Conservation (phyloP, 306 rosid species). For the Cucumis hystrix region DNA sequence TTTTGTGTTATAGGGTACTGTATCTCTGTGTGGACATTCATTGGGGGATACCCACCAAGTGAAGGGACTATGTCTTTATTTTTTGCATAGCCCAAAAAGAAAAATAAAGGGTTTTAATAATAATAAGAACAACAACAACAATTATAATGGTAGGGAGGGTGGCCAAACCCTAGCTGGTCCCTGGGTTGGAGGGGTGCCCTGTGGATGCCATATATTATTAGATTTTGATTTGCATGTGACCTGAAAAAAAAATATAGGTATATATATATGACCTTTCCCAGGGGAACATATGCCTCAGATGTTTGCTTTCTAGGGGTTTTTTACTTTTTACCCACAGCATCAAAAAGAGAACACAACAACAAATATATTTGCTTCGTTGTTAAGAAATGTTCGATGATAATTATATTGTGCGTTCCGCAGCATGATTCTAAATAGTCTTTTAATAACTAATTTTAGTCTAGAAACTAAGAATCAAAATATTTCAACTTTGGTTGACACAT, state of each 20-base stretch:
- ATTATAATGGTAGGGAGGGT: neutral
- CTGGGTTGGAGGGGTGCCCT: neutral
- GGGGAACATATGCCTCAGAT: constrained; percentile 9
- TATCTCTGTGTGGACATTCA: neutral
- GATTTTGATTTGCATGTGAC: constrained; percentile 1
- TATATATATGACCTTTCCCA: neutral
- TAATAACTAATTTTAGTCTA: too few species aligned
- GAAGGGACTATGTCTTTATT: neutral
- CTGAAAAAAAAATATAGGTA: neutral
- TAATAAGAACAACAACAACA: neutral
- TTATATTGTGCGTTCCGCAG: too few species aligned
- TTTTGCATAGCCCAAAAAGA: neutral
- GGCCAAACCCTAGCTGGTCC: neutral
- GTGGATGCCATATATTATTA: neutral
- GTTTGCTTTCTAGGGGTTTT: constrained; percentile 4
- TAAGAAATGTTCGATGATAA: neutral
- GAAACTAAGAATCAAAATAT: too few species aligned
- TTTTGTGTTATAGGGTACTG: neutral
- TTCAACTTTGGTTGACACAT: too few species aligned
- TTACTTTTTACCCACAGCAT: neutral
- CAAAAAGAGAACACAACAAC: neutral
- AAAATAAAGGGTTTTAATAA: neutral
- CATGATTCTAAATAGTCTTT: neutral
- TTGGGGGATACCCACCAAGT: neutral
- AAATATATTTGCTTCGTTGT: neutral